These are phyloP conservation scores for Flammula alnicola DNA, from an alignment of 1,284 basidiomycete species.

Conservation along the genomic window DNA sequence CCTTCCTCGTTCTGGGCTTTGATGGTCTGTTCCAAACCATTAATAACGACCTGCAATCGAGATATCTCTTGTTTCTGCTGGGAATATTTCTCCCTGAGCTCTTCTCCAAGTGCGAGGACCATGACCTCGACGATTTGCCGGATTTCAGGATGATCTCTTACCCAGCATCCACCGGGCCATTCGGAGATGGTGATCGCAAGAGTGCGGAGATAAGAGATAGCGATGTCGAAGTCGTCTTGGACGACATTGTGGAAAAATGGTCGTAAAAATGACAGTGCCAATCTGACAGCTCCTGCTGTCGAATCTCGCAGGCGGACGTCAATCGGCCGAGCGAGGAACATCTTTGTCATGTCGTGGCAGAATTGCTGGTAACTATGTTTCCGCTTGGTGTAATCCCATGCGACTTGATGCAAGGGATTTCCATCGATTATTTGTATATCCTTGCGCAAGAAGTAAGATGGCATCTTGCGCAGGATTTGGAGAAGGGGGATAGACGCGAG, in stretches of 20 bases:
- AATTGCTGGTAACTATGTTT: slow-evolving; percentile 69
- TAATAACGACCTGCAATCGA: slow-evolving; percentile 52
- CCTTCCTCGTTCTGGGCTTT: slow-evolving; percentile 15
- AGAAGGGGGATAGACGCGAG: slow-evolving; percentile 70
- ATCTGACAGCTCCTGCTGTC: slow-evolving; percentile 65
- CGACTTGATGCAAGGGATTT: slow-evolving; percentile 50
- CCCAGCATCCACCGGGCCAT: slow-evolving; percentile 73
- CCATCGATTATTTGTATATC: slow-evolving; percentile 31
- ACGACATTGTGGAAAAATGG: slow-evolving; percentile 66
- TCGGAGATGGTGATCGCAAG: slow-evolving; percentile 65
- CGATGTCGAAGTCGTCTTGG: slow-evolving; percentile 51
- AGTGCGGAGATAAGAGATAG: slow-evolving; percentile 51
- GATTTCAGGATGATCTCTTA: slow-evolving; percentile 61
- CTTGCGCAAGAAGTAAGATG: slow-evolving; percentile 67
- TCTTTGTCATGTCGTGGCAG: slow-evolving; percentile 67
- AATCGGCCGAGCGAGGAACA: slow-evolving; percentile 57
- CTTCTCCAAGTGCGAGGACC: slow-evolving; percentile 63
- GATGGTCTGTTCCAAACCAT: slow-evolving; percentile 46
- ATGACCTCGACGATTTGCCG: slow-evolving; percentile 60
- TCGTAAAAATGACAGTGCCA: slow-evolving; percentile 66
- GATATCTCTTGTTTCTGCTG: slow-evolving; percentile 42
- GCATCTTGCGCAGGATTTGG: slow-evolving; percentile 63
- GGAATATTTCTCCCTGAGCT: slow-evolving; percentile 56
- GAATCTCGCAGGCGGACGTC: slow-evolving; percentile 65
- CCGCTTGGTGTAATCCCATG: slow-evolving; percentile 64